phyloP scores from a whole-genome alignment of 2,329 filamentous ascomycete genomes.

The Alternaria brassicae region DNA sequence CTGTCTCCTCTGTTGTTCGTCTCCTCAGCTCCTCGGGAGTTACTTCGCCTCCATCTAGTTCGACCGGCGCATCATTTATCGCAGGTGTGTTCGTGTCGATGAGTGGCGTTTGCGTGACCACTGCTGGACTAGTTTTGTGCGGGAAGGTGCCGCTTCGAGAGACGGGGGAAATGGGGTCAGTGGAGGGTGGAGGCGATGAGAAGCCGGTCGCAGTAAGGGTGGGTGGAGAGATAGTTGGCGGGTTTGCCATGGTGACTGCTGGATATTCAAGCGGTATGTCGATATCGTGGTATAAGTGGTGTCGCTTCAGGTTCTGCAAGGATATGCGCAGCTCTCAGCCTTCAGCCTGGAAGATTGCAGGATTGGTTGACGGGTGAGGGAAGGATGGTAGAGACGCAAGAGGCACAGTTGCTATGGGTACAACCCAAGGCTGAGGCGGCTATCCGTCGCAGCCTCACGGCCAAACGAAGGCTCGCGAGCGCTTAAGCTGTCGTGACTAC shows the following conservation, averaged over 20 bases:
- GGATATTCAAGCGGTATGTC: no score
- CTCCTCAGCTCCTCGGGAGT: conserved; percentile 34
- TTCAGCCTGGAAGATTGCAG: not conserved
- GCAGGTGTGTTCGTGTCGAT: conserved; percentile 50
- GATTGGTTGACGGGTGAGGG: not conserved
- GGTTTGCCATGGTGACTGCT: conserved; percentile 11
- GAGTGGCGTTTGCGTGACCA: conserved; percentile 37
- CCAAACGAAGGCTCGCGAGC: conserved; percentile 20
- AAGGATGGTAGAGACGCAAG: not conserved
- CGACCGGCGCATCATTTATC: conserved; percentile 54
- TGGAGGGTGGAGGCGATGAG: not conserved
- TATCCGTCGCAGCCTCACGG: conserved; percentile 6
- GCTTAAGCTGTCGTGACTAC: conserved; percentile 23
- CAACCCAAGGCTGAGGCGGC: conserved; percentile 5
- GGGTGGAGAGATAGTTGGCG: conserved; percentile 28
- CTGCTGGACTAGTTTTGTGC: conserved; percentile 36
- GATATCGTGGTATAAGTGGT: not conserved
- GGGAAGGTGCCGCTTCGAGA: conserved; percentile 29
- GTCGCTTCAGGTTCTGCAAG: not conserved
- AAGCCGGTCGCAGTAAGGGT: conserved; percentile 6
- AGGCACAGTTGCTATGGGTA: not conserved
- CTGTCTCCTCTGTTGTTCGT: conserved; percentile 21
- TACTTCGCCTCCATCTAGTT: conserved; percentile 50
- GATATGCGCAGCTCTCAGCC: not conserved
- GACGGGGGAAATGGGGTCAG: conserved; percentile 33